Percentiles rank a stretch among this genome's conserved stretches.
Conservation (phyloP, 1,284 basidiomycete species). For the Microbotryum lychnidis-dioicae region DNA sequence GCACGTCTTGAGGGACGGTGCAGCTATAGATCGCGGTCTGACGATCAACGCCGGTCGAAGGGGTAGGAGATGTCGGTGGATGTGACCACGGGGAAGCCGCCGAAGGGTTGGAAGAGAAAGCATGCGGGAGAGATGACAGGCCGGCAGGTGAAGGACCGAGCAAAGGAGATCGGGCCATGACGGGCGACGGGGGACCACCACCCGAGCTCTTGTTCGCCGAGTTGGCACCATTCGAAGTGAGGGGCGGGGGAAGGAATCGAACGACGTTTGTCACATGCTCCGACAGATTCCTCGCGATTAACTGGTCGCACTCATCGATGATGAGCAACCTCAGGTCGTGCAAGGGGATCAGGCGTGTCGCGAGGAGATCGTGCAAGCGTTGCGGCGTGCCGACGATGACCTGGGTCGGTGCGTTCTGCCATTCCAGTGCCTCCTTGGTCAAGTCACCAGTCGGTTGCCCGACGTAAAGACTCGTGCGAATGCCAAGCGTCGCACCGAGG, state of each 20-base stretch:
- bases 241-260: constrained; percentile 62
- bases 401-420: constrained; percentile 75
- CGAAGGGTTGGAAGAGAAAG: constrained; percentile 30
- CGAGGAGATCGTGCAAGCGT: constrained; percentile 86
- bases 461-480: constrained; percentile 76
- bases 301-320: constrained; percentile 92
- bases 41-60: constrained; percentile 53
- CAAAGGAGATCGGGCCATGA: constrained; percentile 11
- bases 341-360: constrained; percentile 63
- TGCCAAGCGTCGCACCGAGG: constrained; percentile 80
- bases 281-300: constrained; percentile 91
- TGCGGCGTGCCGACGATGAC: constrained; percentile 95
- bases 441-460: constrained; percentile 43
- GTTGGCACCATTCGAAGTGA: background rate
- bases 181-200: constrained; percentile 4
- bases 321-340: constrained; percentile 83
- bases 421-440: constrained; percentile 51
- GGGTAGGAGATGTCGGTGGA: constrained; percentile 17
- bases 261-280: constrained; percentile 90
- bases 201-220: too few species aligned
- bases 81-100: constrained; percentile 3
- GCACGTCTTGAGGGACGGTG: constrained; percentile 77
- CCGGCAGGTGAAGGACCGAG: constrained; percentile 6
- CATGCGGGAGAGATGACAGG: constrained; percentile 43
- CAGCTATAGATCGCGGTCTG: constrained; percentile 89